phyloP scores from a whole-genome alignment of 768 basidiomycete species.

The Boletus tylopilopsis region DNA sequence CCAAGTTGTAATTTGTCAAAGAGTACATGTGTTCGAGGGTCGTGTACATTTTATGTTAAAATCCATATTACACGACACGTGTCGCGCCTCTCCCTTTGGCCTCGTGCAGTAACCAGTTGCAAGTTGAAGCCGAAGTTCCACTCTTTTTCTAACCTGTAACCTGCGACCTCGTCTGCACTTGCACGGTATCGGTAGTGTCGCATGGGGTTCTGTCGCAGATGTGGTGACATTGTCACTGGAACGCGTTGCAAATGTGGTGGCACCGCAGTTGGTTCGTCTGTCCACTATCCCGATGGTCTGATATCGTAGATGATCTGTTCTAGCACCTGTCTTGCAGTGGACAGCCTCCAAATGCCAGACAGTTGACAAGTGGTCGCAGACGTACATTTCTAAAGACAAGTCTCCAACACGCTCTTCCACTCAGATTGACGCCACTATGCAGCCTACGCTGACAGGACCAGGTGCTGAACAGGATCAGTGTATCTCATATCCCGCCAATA shows the following conservation, averaged over 20 bases:
- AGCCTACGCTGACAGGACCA: slow-evolving; percentile 7
- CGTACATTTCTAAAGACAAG: slow-evolving; percentile 59
- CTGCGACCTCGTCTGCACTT: too few relatives aligned
- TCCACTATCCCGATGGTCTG: background rate
- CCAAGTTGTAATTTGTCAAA: slow-evolving; percentile 23
- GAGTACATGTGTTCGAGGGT: background rate
- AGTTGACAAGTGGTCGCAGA: slow-evolving; percentile 77
- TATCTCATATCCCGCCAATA: slow-evolving; percentile 11
- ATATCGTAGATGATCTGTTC: slow-evolving; percentile 14
- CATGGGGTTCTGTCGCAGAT: slow-evolving; percentile 86
- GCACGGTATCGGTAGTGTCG: too few relatives aligned
- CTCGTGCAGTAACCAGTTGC: slow-evolving; percentile 15
- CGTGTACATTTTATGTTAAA: too few relatives aligned
- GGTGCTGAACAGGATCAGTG: slow-evolving; percentile 3
- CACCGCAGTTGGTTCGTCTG: slow-evolving; percentile 64
- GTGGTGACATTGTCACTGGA: slow-evolving; percentile 75
- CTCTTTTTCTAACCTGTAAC: too few relatives aligned
- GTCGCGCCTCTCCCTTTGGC: slow-evolving; percentile 3
- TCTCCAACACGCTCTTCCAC: slow-evolving; percentile 39
- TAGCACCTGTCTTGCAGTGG: slow-evolving; percentile 72
- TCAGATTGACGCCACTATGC: slow-evolving; percentile 16
- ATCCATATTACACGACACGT: slow-evolving; percentile 17
- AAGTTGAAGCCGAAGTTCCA: slow-evolving; percentile 4
- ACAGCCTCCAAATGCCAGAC: slow-evolving; percentile 36
- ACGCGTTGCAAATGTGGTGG: slow-evolving; percentile 80